Base-by-base conservation (phyloP, 208 protist genomes). In the Phytomonas serpens region DNA sequence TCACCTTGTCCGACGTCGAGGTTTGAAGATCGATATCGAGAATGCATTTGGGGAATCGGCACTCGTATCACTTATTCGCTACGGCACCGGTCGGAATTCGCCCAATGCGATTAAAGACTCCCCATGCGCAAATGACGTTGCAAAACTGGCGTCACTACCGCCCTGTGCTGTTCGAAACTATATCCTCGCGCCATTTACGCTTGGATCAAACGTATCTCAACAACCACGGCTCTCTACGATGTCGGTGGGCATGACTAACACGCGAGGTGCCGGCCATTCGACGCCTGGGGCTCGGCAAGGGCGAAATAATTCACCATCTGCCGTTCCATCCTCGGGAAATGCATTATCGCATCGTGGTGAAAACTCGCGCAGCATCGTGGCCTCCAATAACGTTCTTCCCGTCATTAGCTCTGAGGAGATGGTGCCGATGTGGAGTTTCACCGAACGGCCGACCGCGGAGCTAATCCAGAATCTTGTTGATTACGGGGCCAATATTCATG, bases 31-130 rank as follows among this genome's bases (percentile, higher is more conserved):
- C 27, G 87, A 93, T 64, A 72, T 70, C 23, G 78, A 84, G 64
- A 96, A 96, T 71, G 79, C 78, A 33, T 79, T 79, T 37, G 87
- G 88, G 3, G 86, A 96, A 42, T 82, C 82, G 13, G 84, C 88
- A 13, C 75, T 93, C 29, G 37, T 84, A 51, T 93, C 87, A 13
- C 77, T 95, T 61, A 79, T 93, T 32, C 86, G 86, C 64, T 84
- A 90, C 64, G 90, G 90, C 63, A 87, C 84, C 42, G 85, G 82
- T 13, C 77, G 75, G 19, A 95, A 95, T 78, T 79, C 78, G 23
- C 77, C 77, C 0, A 69, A 87, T 38, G 71, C 82, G 34, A 74
- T 83, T 37, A 74, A 74, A 65, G 80, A 88, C 27, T 66, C 76
- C 23, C 69, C 67, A 57, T 52, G 67, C 2, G 34, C 75, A 29